Evolutionary conservation across 2,329 filamentous ascomycete genomes (phyloP), one percentile per base, ranked within the genome.

Genomic region (Biscogniauxia mediterranea): DNA sequence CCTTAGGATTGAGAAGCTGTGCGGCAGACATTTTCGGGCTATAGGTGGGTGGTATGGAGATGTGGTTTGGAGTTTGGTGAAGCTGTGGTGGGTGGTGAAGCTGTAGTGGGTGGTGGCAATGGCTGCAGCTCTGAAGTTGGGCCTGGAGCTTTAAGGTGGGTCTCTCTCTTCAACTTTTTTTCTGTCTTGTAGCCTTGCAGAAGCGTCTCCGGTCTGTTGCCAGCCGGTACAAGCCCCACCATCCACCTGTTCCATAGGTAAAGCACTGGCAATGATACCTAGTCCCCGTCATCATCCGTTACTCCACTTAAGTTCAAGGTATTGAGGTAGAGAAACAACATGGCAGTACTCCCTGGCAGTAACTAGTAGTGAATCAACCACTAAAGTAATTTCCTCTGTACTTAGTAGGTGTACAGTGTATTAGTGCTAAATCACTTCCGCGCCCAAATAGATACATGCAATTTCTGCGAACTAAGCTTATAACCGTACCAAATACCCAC

Each of bases 1-100:
- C 95, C 84, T 99, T 99, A 65, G 95, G 95, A 80, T 99, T 99
- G 69, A 99, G 89, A 74, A 99, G 89, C 82, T 98, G 94, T 75
- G 95, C 93, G 71, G 95, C 95, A 81, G 93, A 98, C 95, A 98
- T 98, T 46, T 46, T 20, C 11, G 54, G 52, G 17, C 17, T 28
- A 2, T n/a, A 5, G 42, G 51, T 46, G 52, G 54, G 42, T 58
- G 17, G 58, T 59, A 54, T 53, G 25, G 21, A 23, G 25, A 53
- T 59, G 55, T 61, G 57, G 57, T 59, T 38, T 46, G 28, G 32
- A 46, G 32, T 20, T 42, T 23, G 42, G 58, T 61, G 42, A 20
- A 55, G 52, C 55, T 49, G 38, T 59, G 60, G 46, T 50, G 42
- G 61, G 23, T 3, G 23, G 23, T 23, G 60, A 57, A 32, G 11